These are phyloP conservation scores for Dalechampia spathulata DNA, from an alignment of 441 rosid genomes.

Conservation along the genomic window DNA sequence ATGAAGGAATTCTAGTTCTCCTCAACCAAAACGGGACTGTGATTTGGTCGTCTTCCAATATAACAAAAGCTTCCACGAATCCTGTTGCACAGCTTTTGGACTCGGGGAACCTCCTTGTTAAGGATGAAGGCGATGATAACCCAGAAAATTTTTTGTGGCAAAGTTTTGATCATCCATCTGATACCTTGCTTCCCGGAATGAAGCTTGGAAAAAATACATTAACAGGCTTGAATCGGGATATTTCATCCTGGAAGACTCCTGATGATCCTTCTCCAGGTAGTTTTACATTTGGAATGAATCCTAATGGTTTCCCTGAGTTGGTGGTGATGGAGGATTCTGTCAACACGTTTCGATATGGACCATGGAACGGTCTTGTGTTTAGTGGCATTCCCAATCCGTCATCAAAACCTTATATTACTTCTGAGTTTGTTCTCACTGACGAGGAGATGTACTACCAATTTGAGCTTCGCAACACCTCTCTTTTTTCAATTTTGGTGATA, in stretches of 20 bases:
- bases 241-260: constrained; percentile 13
- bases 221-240: neutral
- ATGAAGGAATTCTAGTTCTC: constrained; percentile 1
- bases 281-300: neutral
- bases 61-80: neutral
- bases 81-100: constrained; percentile 13
- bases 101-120: constrained; percentile 16
- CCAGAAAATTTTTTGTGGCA: constrained; percentile 7
- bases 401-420: too few species aligned
- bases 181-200: constrained; percentile 10
- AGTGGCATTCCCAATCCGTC: too few species aligned
- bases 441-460: too few species aligned
- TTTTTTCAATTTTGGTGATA: too few species aligned
- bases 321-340: neutral
- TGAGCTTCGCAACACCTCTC: too few species aligned
- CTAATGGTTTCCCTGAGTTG: constrained; percentile 2
- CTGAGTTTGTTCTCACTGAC: too few species aligned
- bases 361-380: constrained; percentile 7
- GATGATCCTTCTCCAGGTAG: constrained; percentile 15
- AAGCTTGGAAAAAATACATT: constrained; percentile 1
- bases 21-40: neutral
- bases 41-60: constrained; percentile 13
- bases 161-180: too few species aligned
- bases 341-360: neutral
- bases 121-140: constrained; percentile 17